Evolutionary conservation across 345 rosid species (phyloP).

Genomic region (Moricandia moricandioides): DNA sequence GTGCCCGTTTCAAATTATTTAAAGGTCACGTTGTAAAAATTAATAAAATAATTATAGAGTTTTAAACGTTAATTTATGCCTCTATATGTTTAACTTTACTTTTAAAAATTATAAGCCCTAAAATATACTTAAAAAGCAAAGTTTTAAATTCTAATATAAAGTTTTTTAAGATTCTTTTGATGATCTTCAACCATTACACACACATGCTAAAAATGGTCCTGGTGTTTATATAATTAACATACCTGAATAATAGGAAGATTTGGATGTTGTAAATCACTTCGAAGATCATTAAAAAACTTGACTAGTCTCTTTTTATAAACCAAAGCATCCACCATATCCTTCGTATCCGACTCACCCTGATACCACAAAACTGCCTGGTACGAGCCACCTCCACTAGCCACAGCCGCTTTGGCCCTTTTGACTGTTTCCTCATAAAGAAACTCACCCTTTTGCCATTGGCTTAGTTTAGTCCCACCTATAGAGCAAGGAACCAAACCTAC

Average conservation of each 20-base stretch:
- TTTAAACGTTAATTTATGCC: no score
- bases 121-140: no score
- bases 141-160: no score
- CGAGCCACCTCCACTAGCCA: conserved; percentile 38
- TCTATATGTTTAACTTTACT: no score
- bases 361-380: conserved; percentile 75
- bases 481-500: conserved; percentile 87
- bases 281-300: conserved; percentile 51
- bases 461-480: conserved; percentile 70
- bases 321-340: conserved; percentile 46
- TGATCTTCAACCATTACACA: no score
- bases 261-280: conserved; percentile 61
- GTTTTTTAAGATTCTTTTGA: no score
- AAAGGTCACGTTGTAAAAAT: no score
- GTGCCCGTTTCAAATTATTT: no score
- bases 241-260: conserved; percentile 73
- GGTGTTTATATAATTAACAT: background rate
- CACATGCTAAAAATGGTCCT: no score
- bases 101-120: no score
- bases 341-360: conserved; percentile 81
- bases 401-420: conserved; percentile 43
- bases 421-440: conserved; percentile 53
- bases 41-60: no score
- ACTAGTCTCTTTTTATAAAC: conserved; percentile 50
- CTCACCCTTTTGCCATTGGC: conserved; percentile 65